These are phyloP conservation scores for Cladosporium phlei DNA, from an alignment of 2,329 filamentous ascomycete species.

Conservation along the genomic window DNA sequence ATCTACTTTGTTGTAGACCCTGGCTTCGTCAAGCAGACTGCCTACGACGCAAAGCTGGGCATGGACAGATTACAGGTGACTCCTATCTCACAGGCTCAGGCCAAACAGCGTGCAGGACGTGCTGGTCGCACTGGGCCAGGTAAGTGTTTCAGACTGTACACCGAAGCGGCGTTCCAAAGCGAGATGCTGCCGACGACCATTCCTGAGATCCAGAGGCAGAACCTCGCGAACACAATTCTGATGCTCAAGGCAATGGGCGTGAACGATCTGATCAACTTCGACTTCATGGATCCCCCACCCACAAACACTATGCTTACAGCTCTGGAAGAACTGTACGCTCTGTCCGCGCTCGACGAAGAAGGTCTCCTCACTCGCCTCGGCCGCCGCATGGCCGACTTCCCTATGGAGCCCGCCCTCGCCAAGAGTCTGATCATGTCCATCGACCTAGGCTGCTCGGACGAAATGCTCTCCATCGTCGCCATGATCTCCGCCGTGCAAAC, in stretches of 20 bases:
- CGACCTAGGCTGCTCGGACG: slow-evolving; percentile 83
- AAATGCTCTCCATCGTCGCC: slow-evolving; percentile 88
- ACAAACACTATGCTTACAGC: slow-evolving; percentile 97
- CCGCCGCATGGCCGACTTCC: slow-evolving; percentile 97
- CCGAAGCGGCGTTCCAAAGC: slow-evolving; percentile 88
- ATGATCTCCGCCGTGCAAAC: slow-evolving; percentile 79
- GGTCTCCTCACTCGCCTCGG: slow-evolving; percentile 86
- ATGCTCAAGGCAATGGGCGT: slow-evolving; percentile 99
- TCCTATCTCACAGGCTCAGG: slow-evolving; percentile 93
- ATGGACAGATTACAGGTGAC: slow-evolving; percentile 97
- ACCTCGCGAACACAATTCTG: slow-evolving; percentile 84
- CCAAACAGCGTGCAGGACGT: slow-evolving; percentile 87
- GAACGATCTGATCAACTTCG: slow-evolving; percentile 93
- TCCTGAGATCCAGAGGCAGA: slow-evolving; percentile 93
- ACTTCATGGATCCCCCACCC: slow-evolving; percentile 98
- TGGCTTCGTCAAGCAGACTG: slow-evolving; percentile 96
- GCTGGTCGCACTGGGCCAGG: slow-evolving; percentile 92
- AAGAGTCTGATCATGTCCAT: slow-evolving; percentile 87
- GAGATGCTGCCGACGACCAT: slow-evolving; percentile 97
- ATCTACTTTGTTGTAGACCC: slow-evolving; percentile 98
- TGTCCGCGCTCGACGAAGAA: slow-evolving; percentile 91
- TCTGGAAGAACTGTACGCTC: slow-evolving; percentile 86
- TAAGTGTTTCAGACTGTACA: slow-evolving; percentile 93
- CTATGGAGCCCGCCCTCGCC: slow-evolving; percentile 89
- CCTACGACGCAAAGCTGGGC: slow-evolving; percentile 92